Evolutionary conservation across 345 rosid genomes (phyloP).

Genomic region (Chamaenerion angustifolium): DNA sequence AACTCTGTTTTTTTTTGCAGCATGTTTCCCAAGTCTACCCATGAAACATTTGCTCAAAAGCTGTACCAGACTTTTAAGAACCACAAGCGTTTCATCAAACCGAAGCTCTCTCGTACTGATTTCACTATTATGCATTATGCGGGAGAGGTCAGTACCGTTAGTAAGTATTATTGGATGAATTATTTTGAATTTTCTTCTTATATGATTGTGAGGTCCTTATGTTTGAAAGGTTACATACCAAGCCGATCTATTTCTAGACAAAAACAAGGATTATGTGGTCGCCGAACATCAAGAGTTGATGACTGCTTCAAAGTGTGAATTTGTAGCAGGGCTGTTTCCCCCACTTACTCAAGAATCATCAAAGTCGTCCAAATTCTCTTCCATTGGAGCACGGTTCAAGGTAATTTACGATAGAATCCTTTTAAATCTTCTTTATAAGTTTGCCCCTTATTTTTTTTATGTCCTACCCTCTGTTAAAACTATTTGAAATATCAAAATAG

Average conservation of each 20-base stretch:
- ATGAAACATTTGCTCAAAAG: slow-evolving; percentile 87
- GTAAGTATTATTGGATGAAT: background rate
- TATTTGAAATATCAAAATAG: too few relatives aligned
- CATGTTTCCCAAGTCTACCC: slow-evolving; percentile 89
- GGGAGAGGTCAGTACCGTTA: slow-evolving; percentile 51
- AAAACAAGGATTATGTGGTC: slow-evolving; percentile 88
- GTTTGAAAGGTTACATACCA: slow-evolving; percentile 48
- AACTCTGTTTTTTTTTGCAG: slow-evolving; percentile 31
- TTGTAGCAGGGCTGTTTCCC: slow-evolving; percentile 67
- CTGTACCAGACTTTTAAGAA: slow-evolving; percentile 73
- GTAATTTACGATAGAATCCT: slow-evolving; percentile 13
- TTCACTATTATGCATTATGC: slow-evolving; percentile 86
- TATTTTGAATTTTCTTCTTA: background rate
- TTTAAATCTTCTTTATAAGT: background rate
- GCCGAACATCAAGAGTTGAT: slow-evolving; percentile 89
- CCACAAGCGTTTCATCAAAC: slow-evolving; percentile 68
- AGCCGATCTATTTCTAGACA: slow-evolving; percentile 77
- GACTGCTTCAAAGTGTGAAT: slow-evolving; percentile 63
- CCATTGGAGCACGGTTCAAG: slow-evolving; percentile 88
- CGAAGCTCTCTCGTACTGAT: slow-evolving; percentile 88
- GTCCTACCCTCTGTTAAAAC: too few relatives aligned
- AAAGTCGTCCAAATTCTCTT: slow-evolving; percentile 88
- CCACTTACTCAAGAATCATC: slow-evolving; percentile 78
- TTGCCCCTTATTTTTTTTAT: too few relatives aligned
- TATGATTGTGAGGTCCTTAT: slow-evolving; percentile 6